Base-by-base conservation (phyloP, 1,284 basidiomycete species). In the Ganoderma multipileum region DNA sequence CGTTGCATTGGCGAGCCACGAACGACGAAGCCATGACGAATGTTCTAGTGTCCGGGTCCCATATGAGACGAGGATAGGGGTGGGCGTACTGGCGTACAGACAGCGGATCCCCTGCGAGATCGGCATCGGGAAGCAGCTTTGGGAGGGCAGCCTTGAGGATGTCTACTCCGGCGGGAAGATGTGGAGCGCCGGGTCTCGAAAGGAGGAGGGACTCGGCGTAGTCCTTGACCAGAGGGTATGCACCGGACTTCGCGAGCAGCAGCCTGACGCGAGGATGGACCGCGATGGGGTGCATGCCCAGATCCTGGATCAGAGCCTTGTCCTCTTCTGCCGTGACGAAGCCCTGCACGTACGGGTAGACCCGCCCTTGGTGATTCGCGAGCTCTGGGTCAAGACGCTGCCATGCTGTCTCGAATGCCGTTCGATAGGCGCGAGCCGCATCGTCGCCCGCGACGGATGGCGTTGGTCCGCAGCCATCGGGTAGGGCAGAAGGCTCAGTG, bases 361-460 rank as follows among this genome's bases (percentile, higher is more conserved):
- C 28, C 30, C 54, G 6, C 2, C 54, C 28, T 55, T 28, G 28
- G 16, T 55, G 16, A 36, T 44, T n/a, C 7, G 64, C 47, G 30
- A 65, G 33, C 12, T 52, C 12, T 0, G 64, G 44, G 30, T 69
- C 60, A 20, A 71, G 52, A 8, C 54, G 60, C 12, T 39, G 58
- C 68, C 66, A 71, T 2, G 72, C 72, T 20, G 47, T 33, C 55
- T 62, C 42, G 36, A 71, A 73, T 2, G 70, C 72, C 0, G 57
- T 20, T 5, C 63, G 68, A 28, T 73, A 71, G 5, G 68, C 68
- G 5, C 42, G 36, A n/a, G 16, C 47, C 2, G 33, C 64, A 3
- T 71, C 70, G 7, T 12, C 23, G 28, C 52, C 11, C 47, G 20
- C 47, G 3, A 12, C 2, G 6, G 47, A 20, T 3, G 18, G 54